These are phyloP conservation scores for Galerina sulciceps DNA, from an alignment of 768 basidiomycete genomes.

Conservation along the genomic window DNA sequence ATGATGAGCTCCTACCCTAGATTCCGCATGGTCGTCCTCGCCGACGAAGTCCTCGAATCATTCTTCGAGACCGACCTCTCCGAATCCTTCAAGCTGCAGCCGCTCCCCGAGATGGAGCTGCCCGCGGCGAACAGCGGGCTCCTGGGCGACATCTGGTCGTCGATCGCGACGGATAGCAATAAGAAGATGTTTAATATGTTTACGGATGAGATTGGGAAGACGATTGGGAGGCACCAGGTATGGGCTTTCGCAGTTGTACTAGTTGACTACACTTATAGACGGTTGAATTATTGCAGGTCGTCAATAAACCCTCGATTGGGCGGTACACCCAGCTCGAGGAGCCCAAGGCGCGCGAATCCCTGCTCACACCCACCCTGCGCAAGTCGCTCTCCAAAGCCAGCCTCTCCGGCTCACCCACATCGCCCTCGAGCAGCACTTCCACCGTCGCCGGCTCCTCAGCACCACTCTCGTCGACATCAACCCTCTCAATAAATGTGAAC, in stretches of 20 bases:
- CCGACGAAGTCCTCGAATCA: conserved; percentile 93
- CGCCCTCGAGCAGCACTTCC: conserved; percentile 14
- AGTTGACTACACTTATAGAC: not conserved
- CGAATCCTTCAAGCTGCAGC: conserved; percentile 82
- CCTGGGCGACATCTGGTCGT: conserved; percentile 85
- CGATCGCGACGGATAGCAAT: conserved; percentile 89
- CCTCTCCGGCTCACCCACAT: conserved; percentile 36
- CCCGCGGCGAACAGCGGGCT: conserved; percentile 62
- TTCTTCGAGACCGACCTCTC: conserved; percentile 96
- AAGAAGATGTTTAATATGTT: conserved; percentile 92
- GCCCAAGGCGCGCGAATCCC: conserved; percentile 85
- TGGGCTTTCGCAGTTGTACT: not conserved
- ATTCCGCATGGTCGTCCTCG: conserved; percentile 98
- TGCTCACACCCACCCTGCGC: conserved; percentile 74
- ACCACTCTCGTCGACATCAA: conserved; percentile 51
- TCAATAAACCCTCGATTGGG: conserved; percentile 84
- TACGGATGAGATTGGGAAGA: conserved; percentile 93
- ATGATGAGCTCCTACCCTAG: conserved; percentile 38
- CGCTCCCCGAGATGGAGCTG: conserved; percentile 69
- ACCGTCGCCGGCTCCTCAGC: conserved; percentile 15
- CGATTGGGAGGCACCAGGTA: conserved; percentile 92
- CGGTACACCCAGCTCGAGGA: conserved; percentile 85
- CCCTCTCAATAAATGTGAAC: conserved; percentile 59
- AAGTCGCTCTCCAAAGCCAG: conserved; percentile 61
- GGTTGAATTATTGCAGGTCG: conserved; percentile 46